phyloP scores from a whole-genome alignment of 2,329 filamentous ascomycete genomes.

The Trichophyton verrucosum region DNA sequence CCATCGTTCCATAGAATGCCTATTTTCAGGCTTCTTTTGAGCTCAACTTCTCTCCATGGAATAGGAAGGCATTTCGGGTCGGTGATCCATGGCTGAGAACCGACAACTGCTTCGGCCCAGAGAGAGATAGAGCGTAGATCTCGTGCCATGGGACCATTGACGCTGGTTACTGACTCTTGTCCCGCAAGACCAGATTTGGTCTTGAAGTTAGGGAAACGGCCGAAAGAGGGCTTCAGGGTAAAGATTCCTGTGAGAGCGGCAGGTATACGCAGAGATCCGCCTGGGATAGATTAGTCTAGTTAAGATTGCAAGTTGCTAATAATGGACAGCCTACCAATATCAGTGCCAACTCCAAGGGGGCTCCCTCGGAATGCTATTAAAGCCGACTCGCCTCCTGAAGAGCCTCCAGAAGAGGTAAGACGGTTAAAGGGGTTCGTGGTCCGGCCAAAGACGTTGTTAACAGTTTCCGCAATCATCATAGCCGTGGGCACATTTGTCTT shows the following conservation, averaged over 20 bases:
- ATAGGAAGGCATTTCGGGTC: slow-evolving; percentile 30
- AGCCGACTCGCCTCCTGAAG: slow-evolving; percentile 28
- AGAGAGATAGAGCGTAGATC: slow-evolving; percentile 24
- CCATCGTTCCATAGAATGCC: slow-evolving; percentile 33
- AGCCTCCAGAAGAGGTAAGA: slow-evolving; percentile 24
- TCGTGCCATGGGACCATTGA: slow-evolving; percentile 30
- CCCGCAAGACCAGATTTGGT: slow-evolving; percentile 36
- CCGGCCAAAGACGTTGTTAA: slow-evolving; percentile 33
- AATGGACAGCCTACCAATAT: slow-evolving; percentile 24
- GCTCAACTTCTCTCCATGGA: slow-evolving; percentile 26
- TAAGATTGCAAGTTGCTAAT: not conserved
- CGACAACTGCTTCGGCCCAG: slow-evolving; percentile 26
- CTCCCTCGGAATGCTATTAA: slow-evolving; percentile 28
- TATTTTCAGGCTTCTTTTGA: slow-evolving; percentile 32
- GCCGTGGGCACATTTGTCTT: slow-evolving; percentile 31
- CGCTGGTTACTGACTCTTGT: slow-evolving; percentile 30
- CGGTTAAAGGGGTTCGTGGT: slow-evolving; percentile 28
- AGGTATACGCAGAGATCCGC: slow-evolving; percentile 30
- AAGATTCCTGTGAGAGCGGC: slow-evolving; percentile 42
- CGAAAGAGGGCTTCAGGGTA: slow-evolving; percentile 43
- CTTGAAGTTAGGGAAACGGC: slow-evolving; percentile 44
- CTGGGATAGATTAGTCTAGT: slow-evolving; percentile 16
- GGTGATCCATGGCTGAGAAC: slow-evolving; percentile 24
- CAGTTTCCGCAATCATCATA: slow-evolving; percentile 36
- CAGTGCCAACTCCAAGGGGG: slow-evolving; percentile 26